Evolutionary conservation across 202 grass and related monocot genomes (phyloP), one percentile per base, ranked within the genome.

Genomic region (Carex sylvatica): DNA sequence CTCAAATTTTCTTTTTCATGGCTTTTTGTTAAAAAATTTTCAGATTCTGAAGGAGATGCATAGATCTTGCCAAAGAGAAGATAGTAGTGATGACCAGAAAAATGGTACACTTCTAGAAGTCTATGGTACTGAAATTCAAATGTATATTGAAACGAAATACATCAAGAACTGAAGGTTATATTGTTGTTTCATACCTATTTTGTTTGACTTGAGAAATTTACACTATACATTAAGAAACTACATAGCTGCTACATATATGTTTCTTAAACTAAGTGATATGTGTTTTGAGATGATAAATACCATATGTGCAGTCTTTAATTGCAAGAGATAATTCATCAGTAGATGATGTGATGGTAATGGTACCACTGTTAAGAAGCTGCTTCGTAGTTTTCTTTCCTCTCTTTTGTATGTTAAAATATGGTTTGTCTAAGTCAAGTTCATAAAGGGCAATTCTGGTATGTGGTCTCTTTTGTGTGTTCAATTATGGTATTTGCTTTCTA

Each of bases 31-130:
- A 79, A 16, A 68, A 67, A 66, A 71, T 51, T 84, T 74, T 52
- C 82, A 99, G 96, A 99, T 99, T 85, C 66, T 99, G 67, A 99
- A 99, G 85, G 93, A 99, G 54, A 83, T 99, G 62, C 96, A 93
- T 85, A 96, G 88, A 84, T 99, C 96, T 83, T 99, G 96, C 67
- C 96, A 95, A 86, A 91, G 75, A 85, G 93, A 99, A 89, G 96
- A 98, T 90, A 92, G 96, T 59, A 90, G 90, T 83, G 96, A 98
- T 90, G 96, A 98, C 52, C 96, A 98, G 88, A 98, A 98, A 88
- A 98, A 98, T 87, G 96, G 92, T 81, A 98, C 96, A 70, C 96
- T 98, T 89, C 79, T 98, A 81, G 96, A 98, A 93, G 96, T 98
- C 20, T 98, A 98, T 92, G 96, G 92, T 85, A 95, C 93, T 81